phyloP scores from a whole-genome alignment of 192 early-diverging fungal species.

The Spizellomyces sp. region DNA sequence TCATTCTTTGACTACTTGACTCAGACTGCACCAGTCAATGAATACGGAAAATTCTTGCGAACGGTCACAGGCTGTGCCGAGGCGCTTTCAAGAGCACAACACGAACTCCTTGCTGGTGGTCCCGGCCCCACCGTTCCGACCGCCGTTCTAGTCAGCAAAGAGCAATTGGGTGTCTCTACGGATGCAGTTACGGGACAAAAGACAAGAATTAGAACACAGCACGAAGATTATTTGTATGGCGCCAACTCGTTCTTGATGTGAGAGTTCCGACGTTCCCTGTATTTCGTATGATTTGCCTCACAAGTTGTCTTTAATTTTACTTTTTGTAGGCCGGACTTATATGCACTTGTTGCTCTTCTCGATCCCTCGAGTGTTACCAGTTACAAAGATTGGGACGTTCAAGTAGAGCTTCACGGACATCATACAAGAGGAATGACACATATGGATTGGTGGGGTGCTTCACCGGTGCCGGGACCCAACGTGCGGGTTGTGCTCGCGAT shows the following conservation, averaged over 20 bases:
- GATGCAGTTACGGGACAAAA: constrained; percentile 11
- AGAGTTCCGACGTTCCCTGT: constrained; percentile 12
- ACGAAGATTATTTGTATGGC: constrained; percentile 28
- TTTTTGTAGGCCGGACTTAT: constrained; percentile 29
- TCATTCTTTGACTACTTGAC: constrained; percentile 38
- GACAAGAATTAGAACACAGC: neutral
- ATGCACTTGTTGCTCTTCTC: constrained; percentile 24
- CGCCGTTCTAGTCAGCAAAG: constrained; percentile 14
- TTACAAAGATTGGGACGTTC: constrained; percentile 41
- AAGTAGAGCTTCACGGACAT: constrained; percentile 40
- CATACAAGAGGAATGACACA: constrained; percentile 39
- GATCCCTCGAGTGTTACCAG: constrained; percentile 28
- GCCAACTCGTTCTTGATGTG: constrained; percentile 37
- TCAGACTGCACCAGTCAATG: constrained; percentile 17
- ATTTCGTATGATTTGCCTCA: neutral
- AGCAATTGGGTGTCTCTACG: constrained; percentile 12
- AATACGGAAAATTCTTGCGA: constrained; percentile 15
- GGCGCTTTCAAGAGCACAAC: constrained; percentile 26
- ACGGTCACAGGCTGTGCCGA: constrained; percentile 24
- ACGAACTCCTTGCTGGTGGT: constrained; percentile 27
- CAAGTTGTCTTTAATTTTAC: constrained; percentile 1
- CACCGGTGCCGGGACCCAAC: constrained; percentile 20
- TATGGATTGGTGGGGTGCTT: constrained; percentile 39
- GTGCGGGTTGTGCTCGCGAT: constrained; percentile 35
- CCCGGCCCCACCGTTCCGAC: constrained; percentile 14